Evolutionary conservation across 257 asterid species (phyloP).

Genomic region (Petunia secreta): DNA sequence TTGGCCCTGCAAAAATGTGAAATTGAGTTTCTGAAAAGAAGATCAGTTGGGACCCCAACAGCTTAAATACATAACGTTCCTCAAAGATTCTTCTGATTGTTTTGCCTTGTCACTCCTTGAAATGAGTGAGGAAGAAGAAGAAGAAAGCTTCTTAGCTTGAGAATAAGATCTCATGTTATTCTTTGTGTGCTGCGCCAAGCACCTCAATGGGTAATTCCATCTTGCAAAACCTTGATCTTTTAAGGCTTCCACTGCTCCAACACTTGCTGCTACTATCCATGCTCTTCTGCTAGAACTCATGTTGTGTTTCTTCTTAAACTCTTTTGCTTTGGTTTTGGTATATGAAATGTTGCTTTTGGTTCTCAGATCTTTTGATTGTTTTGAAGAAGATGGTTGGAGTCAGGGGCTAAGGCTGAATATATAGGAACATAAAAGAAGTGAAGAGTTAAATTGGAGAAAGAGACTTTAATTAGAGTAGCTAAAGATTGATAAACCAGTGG

Average conservation of each 20-base stretch:
- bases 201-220: slow-evolving; percentile 31
- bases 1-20: background rate
- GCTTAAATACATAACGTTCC: slow-evolving; percentile 39
- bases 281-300: slow-evolving; percentile 40
- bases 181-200: slow-evolving; percentile 28
- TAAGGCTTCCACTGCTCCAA: slow-evolving; percentile 35
- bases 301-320: background rate
- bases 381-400: background rate
- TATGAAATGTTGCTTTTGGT: background rate
- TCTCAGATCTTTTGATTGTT: background rate
- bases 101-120: background rate
- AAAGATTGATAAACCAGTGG: background rate
- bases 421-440: background rate
- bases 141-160: slow-evolving; percentile 30
- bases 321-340: background rate
- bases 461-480: background rate
- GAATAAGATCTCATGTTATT: slow-evolving; percentile 24
- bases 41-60: slow-evolving; percentile 41
- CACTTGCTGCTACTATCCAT: slow-evolving; percentile 35
- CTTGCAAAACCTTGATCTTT: slow-evolving; percentile 39
- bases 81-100: slow-evolving; percentile 36
- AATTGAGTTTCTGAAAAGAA: background rate
- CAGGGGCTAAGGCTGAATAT: background rate
- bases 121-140: slow-evolving; percentile 13
- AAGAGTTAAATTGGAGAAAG: too few relatives aligned